Evolutionary conservation across 2,329 filamentous ascomycete genomes (phyloP).

Genomic region (Curvularia eragrostidis): DNA sequence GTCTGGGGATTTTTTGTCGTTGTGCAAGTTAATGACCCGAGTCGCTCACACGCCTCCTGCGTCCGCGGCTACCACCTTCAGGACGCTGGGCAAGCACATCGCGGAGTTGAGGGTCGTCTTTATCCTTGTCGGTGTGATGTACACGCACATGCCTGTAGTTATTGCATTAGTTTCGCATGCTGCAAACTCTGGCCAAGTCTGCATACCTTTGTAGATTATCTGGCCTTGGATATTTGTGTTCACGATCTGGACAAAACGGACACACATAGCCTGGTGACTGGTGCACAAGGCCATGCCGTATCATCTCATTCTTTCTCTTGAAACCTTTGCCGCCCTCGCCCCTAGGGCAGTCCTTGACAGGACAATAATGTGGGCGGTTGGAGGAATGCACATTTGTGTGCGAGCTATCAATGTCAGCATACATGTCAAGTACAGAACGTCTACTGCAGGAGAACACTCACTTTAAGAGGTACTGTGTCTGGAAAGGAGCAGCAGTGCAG

Average conservation of each 20-base stretch:
- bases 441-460: constrained; percentile 46
- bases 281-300: constrained; percentile 84
- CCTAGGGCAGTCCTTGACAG: constrained; percentile 63
- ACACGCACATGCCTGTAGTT: constrained; percentile 81
- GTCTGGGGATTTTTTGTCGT: not conserved
- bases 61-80: constrained; percentile 81
- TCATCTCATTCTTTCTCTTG: constrained; percentile 75
- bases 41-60: constrained; percentile 68
- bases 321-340: constrained; percentile 70
- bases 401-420: constrained; percentile 56
- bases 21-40: constrained; percentile 12
- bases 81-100: constrained; percentile 86
- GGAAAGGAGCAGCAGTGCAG: constrained; percentile 76
- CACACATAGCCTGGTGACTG: constrained; percentile 94
- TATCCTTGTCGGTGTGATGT: constrained; percentile 88
- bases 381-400: constrained; percentile 74
- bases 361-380: constrained; percentile 69
- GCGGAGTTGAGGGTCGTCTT: constrained; percentile 80
- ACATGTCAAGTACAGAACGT: not conserved
- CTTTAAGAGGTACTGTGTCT: constrained; percentile 79
- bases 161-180: not conserved
- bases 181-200: constrained; percentile 7
- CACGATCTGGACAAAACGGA: constrained; percentile 91
- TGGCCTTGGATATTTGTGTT: constrained; percentile 92
- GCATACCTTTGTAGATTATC: constrained; percentile 91